Evolutionary conservation across 805 yeast species (phyloP), one percentile per base, ranked within the genome.

Genomic region (Nakazawaea pomicola): DNA sequence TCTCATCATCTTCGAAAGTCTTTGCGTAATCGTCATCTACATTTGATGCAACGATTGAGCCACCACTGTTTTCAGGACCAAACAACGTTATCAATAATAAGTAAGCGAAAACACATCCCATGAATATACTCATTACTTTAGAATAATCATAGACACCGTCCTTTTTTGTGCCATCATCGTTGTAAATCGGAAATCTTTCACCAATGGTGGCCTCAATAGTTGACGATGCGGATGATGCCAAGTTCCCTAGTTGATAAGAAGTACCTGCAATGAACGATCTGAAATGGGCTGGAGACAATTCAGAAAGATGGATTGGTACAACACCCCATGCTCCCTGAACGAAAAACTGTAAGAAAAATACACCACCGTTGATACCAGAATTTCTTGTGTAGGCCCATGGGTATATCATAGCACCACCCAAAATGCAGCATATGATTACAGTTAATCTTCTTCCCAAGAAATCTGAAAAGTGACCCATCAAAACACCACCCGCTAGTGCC

Each of bases 311-410:
- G 44, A 77, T 67, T 40, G 85, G 85, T 40, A 74, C 65, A 31
- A 77, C 78, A 50, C 85, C 85, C 80, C 83, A 80, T 20, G 80
- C 77, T 52, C 85, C 85, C 60, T 78, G 83, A 40, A 80, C 83
- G 45, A 71, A 74, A 53, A 74, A 74, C 53, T 78, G 84, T 45
- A 78, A 58, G 61, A 75, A 77, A 56, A 78, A 78, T 1, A 63
- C 83, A 46, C 80, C 81, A 0, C 80, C 81, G 48, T 72, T 71
- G 44, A 74, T 69, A 14, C 70, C 79, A 34, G 60, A 43, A 28
- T 58, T 57, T 57, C 68, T 33, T 52, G 74, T 52, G 58, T 67
- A 75, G 1, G 78, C 80, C 77, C 80, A 75, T 48, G 85, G 85
- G 51, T 80, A 80, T 41, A 78, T 68, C 50, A 78, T 57, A 2